Evolutionary conservation across 2,329 filamentous ascomycete species (phyloP), one percentile per base, ranked within the genome.

Genomic region (Xylariaceae sp.): DNA sequence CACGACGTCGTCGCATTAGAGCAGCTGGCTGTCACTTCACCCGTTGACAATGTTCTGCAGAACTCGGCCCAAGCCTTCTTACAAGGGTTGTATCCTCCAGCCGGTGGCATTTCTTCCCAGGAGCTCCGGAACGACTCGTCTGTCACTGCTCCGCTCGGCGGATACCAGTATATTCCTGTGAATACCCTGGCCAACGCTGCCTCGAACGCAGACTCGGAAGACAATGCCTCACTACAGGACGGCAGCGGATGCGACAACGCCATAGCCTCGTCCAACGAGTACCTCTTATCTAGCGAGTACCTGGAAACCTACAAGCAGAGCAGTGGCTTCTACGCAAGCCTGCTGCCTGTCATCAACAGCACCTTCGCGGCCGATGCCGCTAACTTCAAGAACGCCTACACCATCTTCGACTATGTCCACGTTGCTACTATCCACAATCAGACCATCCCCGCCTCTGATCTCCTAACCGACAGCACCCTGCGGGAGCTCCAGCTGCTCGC

Each of bases 41-140:
- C 92, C 0, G 73, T 80, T 51, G 88, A 95, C 70, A 79, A 78
- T 37, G 89, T 96, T 16, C 80, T 96, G 29, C 86, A 92, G 69
- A 88, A 82, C 72, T 92, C 89, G 2, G 89, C 89, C 54, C 77
- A 81, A 43, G 87, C 83, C 30, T 96, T 95, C 74, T 73, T 92
- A 29, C 92, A 96, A 73, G 90, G 85, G 29, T 77, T 96, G 18
- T 96, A 96, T 68, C 92, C 92, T 9, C 89, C 92, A 1, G 82
- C 85, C 1, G 83, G 83, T 53, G 59, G 68, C 13, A 67, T 71
- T 5, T 76, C 78, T 9, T 72, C 77, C 34, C 78, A 88, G 71
- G 83, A 75, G 2, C 80, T 96, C 39, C 82, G 81, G 63, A 91
- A 95, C 70, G 87, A 87, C 47, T 81, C 80, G 19, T 74, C 72